Conservation (phyloP, 495 filamentous ascomycete species). For the Cryomyces minteri region DNA sequence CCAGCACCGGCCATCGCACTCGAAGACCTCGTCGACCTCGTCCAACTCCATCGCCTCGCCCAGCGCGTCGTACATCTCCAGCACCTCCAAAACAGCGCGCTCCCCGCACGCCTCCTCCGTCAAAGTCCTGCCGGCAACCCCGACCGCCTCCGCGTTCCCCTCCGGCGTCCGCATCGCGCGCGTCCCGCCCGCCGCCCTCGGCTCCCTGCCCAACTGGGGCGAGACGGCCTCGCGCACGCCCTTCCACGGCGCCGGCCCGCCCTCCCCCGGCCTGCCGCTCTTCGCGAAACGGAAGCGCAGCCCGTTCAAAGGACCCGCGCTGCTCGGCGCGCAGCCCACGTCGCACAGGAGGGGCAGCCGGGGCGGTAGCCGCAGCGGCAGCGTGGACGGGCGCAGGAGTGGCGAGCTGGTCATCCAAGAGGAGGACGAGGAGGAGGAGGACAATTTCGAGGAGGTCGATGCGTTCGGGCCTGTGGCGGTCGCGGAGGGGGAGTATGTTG, state of each 20-base stretch:
- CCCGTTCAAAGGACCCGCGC: constrained; percentile 73
- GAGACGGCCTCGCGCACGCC: too few species aligned
- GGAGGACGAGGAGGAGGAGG: constrained; percentile 47
- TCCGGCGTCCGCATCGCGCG: constrained; percentile 76
- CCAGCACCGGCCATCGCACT: constrained; percentile 70
- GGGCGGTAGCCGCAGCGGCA: constrained; percentile 28
- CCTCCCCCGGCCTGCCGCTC: constrained; percentile 44
- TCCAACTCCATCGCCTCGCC: constrained; percentile 54
- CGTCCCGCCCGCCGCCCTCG: constrained; percentile 26
- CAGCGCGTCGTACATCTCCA: constrained; percentile 25
- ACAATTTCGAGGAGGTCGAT: constrained; percentile 22
- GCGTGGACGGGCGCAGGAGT: constrained; percentile 36
- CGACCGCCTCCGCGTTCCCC: constrained; percentile 60
- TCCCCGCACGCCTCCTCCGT: constrained; percentile 67
- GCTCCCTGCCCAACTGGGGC: too few species aligned
- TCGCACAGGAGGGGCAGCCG: constrained; percentile 9
- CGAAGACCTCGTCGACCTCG: constrained; percentile 85
- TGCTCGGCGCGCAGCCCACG: constrained; percentile 22
- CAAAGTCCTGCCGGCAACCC: constrained; percentile 87
- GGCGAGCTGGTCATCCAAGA: constrained; percentile 72
- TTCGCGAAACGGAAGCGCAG: constrained; percentile 85
- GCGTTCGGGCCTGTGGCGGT: constrained; percentile 16
- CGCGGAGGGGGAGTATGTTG: constrained; percentile 3
- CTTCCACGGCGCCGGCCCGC: constrained; percentile 25
- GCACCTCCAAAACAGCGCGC: constrained; percentile 29